Evolutionary conservation across 768 basidiomycete genomes (phyloP), one percentile per base, ranked within the genome.

Genomic region (Pleurotus eryngii): DNA sequence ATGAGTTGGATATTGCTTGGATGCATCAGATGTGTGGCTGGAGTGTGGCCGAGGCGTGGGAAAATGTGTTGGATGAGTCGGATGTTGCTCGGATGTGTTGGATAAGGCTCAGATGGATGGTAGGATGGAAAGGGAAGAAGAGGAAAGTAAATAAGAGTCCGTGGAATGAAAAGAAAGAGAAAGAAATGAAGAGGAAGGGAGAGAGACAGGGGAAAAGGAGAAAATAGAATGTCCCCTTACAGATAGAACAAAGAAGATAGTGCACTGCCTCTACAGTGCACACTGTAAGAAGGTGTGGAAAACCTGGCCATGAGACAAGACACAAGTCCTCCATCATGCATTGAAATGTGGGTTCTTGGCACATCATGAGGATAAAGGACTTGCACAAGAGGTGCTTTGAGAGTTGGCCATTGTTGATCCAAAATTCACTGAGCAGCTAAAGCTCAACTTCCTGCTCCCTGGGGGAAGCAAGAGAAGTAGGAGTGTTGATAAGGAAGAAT

Each of bases 301-400:
- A 42, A n/a, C n/a, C 12, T 43, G 46, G 26, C 57, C 57, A 22
- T 11, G 57, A 5, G 53, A 22, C 14, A 14, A 45, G n/a, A 30
- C 40, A 39, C 51, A 38, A 12, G 38, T 58, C n/a, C 50, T 58
- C 20, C 40, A 45, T 18, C 57, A 58, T 43, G 57, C 53, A 3
- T 30, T 17, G 14, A 17, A 20, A 5, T 56, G 55, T 22, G 38
- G 35, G n/a, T 56, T 24, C 20, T 17, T 56, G 17, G 39, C 55
- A 11, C 11, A 12, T 22, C 15, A 24, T n/a, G n/a, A 30, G 26
- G 22, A 46, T 7, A 43, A 11, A 20, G 30, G 27, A 43, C 46
- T 20, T 27, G 18, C 18, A 7, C 40, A 11, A n/a, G 26, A 18
- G 27, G 40, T 18, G 27, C 42, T 15, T 7, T 18, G 26, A 46